phyloP scores from a whole-genome alignment of 2,329 filamentous ascomycete species.

The Penicillium griseofulvum region DNA sequence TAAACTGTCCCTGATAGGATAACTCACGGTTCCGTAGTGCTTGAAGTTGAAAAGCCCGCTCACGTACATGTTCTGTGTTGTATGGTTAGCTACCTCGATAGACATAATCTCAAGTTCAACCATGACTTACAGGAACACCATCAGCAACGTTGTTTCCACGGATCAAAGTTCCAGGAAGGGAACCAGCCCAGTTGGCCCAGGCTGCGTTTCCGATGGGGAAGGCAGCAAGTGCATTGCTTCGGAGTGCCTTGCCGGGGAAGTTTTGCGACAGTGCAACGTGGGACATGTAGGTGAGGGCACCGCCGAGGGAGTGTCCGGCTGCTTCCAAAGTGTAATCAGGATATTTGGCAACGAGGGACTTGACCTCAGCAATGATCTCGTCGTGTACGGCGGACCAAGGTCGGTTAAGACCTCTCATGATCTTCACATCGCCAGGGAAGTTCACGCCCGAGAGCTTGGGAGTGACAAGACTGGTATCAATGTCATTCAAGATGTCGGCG shows the following conservation, averaged over 20 bases:
- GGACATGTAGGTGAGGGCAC: conserved; percentile 32
- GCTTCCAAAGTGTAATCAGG: conserved; percentile 31
- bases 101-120: background rate
- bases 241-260: conserved; percentile 30
- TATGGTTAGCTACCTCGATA: background rate
- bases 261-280: conserved; percentile 33
- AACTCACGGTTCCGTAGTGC: conserved; percentile 29
- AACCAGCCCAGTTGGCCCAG: conserved; percentile 25
- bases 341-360: conserved; percentile 24
- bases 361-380: conserved; percentile 29
- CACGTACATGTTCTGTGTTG: conserved; percentile 27
- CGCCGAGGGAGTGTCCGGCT: conserved; percentile 33
- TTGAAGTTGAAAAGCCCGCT: conserved; percentile 21
- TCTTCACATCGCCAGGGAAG: conserved; percentile 27
- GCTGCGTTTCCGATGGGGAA: conserved; percentile 33
- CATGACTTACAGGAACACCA: conserved; percentile 27
- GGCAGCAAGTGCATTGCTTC: conserved; percentile 32
- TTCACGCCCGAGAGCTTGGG: conserved; percentile 28
- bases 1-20: background rate
- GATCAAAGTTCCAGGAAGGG: conserved; percentile 25
- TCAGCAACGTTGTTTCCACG: conserved; percentile 29
- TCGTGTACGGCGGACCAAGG: conserved; percentile 32
- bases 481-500: conserved; percentile 26
- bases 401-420: conserved; percentile 29
- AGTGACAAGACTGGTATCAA: conserved; percentile 24